Evolutionary conservation across 192 early-diverging fungal species (phyloP), one percentile per base, ranked within the genome.

Genomic region (Umbelopsis sp.): DNA sequence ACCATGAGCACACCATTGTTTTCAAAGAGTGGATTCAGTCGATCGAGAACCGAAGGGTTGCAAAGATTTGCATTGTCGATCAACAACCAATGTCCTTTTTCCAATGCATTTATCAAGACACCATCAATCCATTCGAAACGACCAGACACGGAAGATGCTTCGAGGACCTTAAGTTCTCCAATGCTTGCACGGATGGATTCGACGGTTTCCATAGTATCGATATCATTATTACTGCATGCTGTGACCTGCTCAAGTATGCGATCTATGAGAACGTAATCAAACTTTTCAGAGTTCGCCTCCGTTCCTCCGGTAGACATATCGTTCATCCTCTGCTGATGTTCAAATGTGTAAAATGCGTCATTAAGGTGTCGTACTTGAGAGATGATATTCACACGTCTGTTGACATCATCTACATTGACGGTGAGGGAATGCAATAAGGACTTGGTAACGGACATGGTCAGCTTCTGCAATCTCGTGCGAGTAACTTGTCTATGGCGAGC

Each of bases 81-180:
- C 32, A 98, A 77, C 25, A 98, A 81, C 97, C 97, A 99, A 69
- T 94, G 84, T 1, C 96, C 97, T 54, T 93, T 83, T 68, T 95
- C 89, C 16, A 99, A 67, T 4, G 97, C 96, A 34, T 93, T 87
- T 31, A 99, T 91, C 6, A 99, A 83, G 4, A 92, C 88, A 44
- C 96, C 95, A 80, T 99, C 97, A 54, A 97, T 91, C 97, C 97
- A 99, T 75, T 99, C 97, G 74, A 99, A 99, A 20, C 87, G 85
- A 17, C 97, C 97, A 38, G 86, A 84, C 4, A 88, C 86, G 29
- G 85, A 82, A 1, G 81, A 77, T 20, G 66, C 71, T 74, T 89
- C 85, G 2, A 88, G 51, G 4, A 44, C 54, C 49, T 82, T 80
- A 16, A 89, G 68, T 0, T 76, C 66, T 51, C 73, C 21, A 11